Percentiles rank a stretch among this genome's conserved stretches.
These are phyloP conservation scores for Cicer bijugum DNA, from an alignment of 306 rosid species.

Conservation along the genomic window DNA sequence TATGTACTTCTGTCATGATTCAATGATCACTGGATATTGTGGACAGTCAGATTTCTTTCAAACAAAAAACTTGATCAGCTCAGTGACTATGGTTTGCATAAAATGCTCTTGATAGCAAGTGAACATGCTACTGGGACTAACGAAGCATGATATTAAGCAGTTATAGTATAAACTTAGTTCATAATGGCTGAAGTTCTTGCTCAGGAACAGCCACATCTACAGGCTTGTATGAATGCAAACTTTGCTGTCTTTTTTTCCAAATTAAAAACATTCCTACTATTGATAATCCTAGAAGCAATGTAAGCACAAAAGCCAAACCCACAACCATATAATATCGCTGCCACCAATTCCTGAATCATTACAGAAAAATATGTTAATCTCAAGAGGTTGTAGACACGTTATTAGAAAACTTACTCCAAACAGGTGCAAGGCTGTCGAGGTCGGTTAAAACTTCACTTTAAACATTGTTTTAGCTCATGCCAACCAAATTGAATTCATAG, in stretches of 20 bases:
- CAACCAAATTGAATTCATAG: conserved; percentile 12
- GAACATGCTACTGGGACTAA: conserved; percentile 46
- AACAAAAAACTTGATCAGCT: conserved; percentile 50
- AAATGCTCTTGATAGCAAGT: conserved; percentile 41
- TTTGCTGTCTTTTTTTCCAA: conserved; percentile 65
- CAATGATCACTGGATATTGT: conserved; percentile 34
- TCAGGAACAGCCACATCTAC: conserved; percentile 67
- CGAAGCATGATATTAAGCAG: conserved; percentile 42
- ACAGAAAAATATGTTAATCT: conserved; percentile 26
- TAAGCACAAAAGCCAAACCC: conserved; percentile 52
- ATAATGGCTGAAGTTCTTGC: conserved; percentile 90
- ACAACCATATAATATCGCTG: conserved; percentile 51
- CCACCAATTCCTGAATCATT: conserved; percentile 75
- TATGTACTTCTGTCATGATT: conserved; percentile 44
- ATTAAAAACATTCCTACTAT: conserved; percentile 63
- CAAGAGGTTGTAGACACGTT: conserved; percentile 23
- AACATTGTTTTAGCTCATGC: not conserved
- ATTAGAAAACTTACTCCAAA: conserved; percentile 14
- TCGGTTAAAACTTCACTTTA: not conserved
- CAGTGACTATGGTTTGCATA: conserved; percentile 36
- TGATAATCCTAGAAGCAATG: conserved; percentile 57
- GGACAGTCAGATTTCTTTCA: conserved; percentile 39
- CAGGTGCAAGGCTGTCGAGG: not conserved
- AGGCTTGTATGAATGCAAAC: conserved; percentile 65
- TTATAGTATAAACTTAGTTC: conserved; percentile 45